Conservation (phyloP, 2,329 filamentous ascomycete genomes). For the Cladosporium velox region DNA sequence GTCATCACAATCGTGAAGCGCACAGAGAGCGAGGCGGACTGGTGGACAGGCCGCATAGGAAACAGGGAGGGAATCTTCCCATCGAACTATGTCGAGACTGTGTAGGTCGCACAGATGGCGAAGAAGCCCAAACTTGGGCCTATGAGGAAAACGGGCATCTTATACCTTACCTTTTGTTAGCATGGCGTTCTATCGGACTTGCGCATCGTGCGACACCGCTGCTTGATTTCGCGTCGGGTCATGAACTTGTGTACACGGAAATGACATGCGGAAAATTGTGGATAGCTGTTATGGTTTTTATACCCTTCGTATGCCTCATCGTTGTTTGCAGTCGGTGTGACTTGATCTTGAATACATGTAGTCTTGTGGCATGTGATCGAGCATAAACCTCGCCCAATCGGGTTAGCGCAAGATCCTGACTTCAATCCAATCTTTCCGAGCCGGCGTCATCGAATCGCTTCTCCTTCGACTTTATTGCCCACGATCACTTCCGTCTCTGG, state of each 20-base stretch:
- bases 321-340: background rate
- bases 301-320: background rate
- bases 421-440: slow-evolving; percentile 1
- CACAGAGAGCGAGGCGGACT: slow-evolving; percentile 91
- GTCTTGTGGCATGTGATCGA: background rate
- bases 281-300: background rate
- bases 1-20: slow-evolving; percentile 92
- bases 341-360: background rate
- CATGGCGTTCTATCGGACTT: slow-evolving; percentile 15
- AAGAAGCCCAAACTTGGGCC: background rate
- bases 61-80: slow-evolving; percentile 89
- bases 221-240: background rate
- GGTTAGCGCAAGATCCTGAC: background rate
- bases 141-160: background rate
- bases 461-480: background rate
- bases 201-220: background rate
- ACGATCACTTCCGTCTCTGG: background rate
- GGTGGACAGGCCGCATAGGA: slow-evolving; percentile 95
- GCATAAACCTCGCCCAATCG: background rate
- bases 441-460: background rate
- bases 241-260: background rate
- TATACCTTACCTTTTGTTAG: slow-evolving; percentile 18
- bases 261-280: background rate
- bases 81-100: slow-evolving; percentile 37
- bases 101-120: background rate